Base-by-base conservation (phyloP, 1,139 yeast species). In the Suhomyces kunorum region DNA sequence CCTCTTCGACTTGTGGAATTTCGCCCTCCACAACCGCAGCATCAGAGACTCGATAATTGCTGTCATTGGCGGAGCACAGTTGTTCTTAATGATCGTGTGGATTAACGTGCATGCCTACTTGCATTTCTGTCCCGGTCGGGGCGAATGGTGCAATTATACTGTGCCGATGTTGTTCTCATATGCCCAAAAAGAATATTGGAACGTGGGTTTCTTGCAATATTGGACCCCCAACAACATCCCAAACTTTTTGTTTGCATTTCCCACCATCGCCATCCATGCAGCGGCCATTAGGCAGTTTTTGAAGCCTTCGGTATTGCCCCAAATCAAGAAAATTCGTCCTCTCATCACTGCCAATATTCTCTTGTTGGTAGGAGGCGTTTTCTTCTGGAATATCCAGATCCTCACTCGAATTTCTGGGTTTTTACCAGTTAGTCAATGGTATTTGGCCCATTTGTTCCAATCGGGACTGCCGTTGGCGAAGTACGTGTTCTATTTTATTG, bases 171-270 rank as follows among this genome's bases (percentile, higher is more conserved):
- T 92, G 27, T 83, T 83, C 54, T 63, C 77, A n/a, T 87, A 73
- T 58, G 87, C 95, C 6, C 98, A 92, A 61, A 46, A 64, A 2
- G 73, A 81, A 48, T 90, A 92, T 60, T 92, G 98, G 98, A 76
- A 80, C 50, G 75, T 72, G 34, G 98, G 98, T 0, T 80, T 90
- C 41, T 62, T 92, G 37, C 69, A 65, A 34, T 92, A 92, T 60
- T 92, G 96, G 94, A 83, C 94, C 0, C 49, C 71, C 0, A 81
- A 80, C 53, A 90, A 92, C 54, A 61, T 87, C 11, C 96, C 97
- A 8, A 87, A 90, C 58, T 90, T 92, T 55, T 26, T 82, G n/a
- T 70, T 92, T 52, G 94, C 88, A 0, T 46, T 75, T 1, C 98
- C 98, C 1, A 78, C 82, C 9, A 56, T 86, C 3, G 23, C 64